Base-by-base conservation (phyloP, 2,329 filamentous ascomycete species). In the Phialemoniopsis sp. region DNA sequence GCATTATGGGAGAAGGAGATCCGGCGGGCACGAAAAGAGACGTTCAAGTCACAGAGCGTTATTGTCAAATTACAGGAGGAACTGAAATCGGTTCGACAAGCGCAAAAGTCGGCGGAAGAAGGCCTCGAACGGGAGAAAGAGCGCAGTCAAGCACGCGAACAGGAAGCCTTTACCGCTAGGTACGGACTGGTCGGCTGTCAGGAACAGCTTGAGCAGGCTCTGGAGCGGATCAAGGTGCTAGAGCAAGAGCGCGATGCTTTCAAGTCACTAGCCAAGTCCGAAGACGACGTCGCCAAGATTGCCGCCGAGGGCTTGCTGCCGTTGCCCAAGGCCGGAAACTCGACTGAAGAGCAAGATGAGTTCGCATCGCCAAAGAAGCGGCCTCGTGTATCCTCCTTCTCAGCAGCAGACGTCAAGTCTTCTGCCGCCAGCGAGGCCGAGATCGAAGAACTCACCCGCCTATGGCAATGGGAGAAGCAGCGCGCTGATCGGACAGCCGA, bases 181-280 rank as follows among this genome's bases (percentile, higher is more conserved):
- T 85, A 85, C 53, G 72, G 80, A 50, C 68, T 87, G 40, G 77
- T 80, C 38, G 72, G 76, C 31, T 59, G 81, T 37, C 76, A 86
- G 47, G 81, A 87, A 53, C 79, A 87, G 56, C 67, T 89, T 3
- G 70, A 80, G 17, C 73, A 80, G 44, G 70, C 83, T 14, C 68
- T 76, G 35, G 80, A 84, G 46, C 74, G 72, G 34, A 68, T 86
- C 49, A 79, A 75, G 56, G 63, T 83, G 26, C 70, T 85, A 13
- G 84, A 89, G 55, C 78, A 85, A 54, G 86, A 90, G 60, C 81
- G 84, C 8, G 85, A 89, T 56, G 79, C 83, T 4, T 76, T 87
- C 54, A 87, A 85, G 63, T 81, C 77, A 3, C 80, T 81, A 37
- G 76, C 85, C 26, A 75, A 85, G 62, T 85, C 85, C 50, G 84